phyloP scores from a whole-genome alignment of 768 basidiomycete genomes.

The Clavaria fumosa region DNA sequence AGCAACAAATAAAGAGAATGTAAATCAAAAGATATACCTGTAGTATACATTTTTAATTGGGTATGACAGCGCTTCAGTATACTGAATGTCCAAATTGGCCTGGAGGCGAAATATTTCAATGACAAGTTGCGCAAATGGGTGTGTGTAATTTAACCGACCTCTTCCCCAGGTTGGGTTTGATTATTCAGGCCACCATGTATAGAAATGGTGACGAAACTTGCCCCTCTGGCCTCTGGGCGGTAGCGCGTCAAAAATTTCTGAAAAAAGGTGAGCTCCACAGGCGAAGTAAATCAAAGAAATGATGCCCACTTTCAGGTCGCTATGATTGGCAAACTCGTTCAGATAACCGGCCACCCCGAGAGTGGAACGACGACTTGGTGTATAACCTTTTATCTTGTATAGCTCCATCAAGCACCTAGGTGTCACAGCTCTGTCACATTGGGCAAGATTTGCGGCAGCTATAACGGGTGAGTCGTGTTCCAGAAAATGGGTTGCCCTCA shows the following conservation, averaged over 20 bases:
- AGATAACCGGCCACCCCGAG: slow-evolving; percentile 29
- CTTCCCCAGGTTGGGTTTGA: slow-evolving; percentile 24
- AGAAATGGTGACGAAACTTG: slow-evolving; percentile 18
- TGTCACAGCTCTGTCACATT: slow-evolving; percentile 24
- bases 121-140: no score
- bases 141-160: slow-evolving; percentile 3
- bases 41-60: slow-evolving; percentile 31
- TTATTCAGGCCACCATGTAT: slow-evolving; percentile 26
- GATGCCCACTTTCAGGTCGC: slow-evolving; percentile 22
- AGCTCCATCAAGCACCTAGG: slow-evolving; percentile 28
- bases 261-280: slow-evolving; percentile 16
- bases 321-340: slow-evolving; percentile 26
- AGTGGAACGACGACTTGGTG: slow-evolving; percentile 22
- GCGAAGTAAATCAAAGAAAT: slow-evolving; percentile 7
- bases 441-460: slow-evolving; percentile 15
- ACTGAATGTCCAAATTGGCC: slow-evolving; percentile 39
- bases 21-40: slow-evolving; percentile 13
- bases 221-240: slow-evolving; percentile 19
- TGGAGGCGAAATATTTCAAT: slow-evolving; percentile 12
- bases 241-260: no score
- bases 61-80: slow-evolving; percentile 24
- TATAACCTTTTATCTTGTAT: slow-evolving; percentile 22
- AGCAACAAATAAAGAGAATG: slow-evolving; percentile 3
- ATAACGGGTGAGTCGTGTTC: slow-evolving; percentile 21
- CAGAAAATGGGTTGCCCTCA: slow-evolving; percentile 22